A percentile compares a stretch with the other conserved stretches of the same genome.
phyloP scores from a whole-genome alignment of 1,284 basidiomycete species.

The Microstroma glucosiphilum region DNA sequence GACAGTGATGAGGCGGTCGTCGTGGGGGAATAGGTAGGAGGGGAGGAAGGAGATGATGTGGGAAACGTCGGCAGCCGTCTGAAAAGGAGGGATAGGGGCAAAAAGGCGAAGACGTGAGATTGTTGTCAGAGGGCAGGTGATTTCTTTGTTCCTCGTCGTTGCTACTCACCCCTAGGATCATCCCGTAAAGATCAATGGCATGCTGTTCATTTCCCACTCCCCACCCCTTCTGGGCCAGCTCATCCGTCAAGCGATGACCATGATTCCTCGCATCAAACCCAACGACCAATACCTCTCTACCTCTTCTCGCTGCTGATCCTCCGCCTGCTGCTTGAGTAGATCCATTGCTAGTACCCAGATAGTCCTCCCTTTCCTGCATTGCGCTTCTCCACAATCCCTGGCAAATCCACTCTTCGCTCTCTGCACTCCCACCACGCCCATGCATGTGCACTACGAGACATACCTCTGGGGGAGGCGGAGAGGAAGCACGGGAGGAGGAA shows the following conservation, averaged over 20 bases:
- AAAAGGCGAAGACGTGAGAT: too few species aligned
- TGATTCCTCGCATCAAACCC: constrained; percentile 52
- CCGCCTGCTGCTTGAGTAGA: neutral
- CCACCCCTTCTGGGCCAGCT: constrained; percentile 47
- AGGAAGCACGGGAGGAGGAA: constrained; percentile 21
- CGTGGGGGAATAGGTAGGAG: constrained; percentile 67
- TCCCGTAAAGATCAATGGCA: constrained; percentile 50
- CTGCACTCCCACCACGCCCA: constrained; percentile 39
- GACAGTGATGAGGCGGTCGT: constrained; percentile 61
- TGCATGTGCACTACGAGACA: constrained; percentile 43
- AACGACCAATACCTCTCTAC: constrained; percentile 45
- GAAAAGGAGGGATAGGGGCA: too few species aligned
- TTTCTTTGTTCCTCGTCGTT: neutral
- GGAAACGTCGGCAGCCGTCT: constrained; percentile 66
- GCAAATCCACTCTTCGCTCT: constrained; percentile 37
- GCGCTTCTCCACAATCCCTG: constrained; percentile 35
- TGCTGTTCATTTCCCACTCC: constrained; percentile 43
- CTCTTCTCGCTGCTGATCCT: neutral
- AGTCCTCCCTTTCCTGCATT: constrained; percentile 2
- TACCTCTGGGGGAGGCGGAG: constrained; percentile 33
- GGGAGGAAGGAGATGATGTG: constrained; percentile 76
- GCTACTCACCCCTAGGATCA: constrained; percentile 22
- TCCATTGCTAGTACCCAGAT: neutral
- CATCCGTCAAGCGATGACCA: constrained; percentile 45
- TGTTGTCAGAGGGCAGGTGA: too few species aligned